A percentile compares a stretch with the other conserved stretches of the same genome.
Evolutionary conservation across 1,284 basidiomycete genomes (phyloP).

Genomic region (Polyporus tsugae): DNA sequence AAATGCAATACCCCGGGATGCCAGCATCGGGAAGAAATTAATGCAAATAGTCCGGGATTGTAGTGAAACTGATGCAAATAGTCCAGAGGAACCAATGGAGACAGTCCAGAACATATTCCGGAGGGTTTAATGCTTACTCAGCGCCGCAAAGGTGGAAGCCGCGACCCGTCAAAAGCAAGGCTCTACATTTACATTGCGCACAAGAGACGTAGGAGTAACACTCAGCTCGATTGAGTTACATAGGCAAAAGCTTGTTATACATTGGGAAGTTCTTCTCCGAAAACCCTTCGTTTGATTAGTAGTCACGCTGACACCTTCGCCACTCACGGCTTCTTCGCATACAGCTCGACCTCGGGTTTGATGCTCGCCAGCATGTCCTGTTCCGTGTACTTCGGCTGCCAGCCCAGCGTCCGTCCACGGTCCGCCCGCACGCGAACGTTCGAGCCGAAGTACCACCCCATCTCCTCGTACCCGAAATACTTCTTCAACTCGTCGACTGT

Average conservation of each 20-base stretch:
- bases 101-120: not conserved
- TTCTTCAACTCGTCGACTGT: not conserved
- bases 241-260: not conserved
- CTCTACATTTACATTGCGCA: not conserved
- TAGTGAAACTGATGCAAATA: not conserved
- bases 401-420: slow-evolving; percentile 50
- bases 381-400: slow-evolving; percentile 45
- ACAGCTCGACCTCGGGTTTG: slow-evolving; percentile 39
- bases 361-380: slow-evolving; percentile 46
- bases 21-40: not conserved
- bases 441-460: slow-evolving; percentile 38
- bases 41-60: not conserved
- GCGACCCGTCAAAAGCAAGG: too few species aligned
- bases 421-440: slow-evolving; percentile 53
- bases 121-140: not conserved
- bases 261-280: not conserved
- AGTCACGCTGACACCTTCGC: not conserved
- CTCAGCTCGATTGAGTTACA: not conserved
- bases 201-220: not conserved
- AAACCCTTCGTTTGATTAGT: not conserved
- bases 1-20: not conserved
- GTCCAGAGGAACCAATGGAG: too few species aligned
- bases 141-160: too few species aligned
- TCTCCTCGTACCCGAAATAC: not conserved
- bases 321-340: slow-evolving; percentile 14